Conservation (phyloP, 2,329 filamentous ascomycete species). For the Aspergillus melleus region DNA sequence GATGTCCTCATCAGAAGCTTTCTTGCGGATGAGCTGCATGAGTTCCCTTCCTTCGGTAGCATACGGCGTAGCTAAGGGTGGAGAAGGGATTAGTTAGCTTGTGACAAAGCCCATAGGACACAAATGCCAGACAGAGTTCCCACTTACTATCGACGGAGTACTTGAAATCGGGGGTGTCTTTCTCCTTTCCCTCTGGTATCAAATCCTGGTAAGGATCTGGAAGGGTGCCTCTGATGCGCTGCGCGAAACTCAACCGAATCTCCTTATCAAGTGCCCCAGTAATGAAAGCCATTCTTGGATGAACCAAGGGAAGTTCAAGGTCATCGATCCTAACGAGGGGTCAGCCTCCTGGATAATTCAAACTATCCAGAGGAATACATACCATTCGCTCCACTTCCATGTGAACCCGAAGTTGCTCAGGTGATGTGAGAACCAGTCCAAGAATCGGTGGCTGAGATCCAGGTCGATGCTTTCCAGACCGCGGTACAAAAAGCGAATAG, state of each 20-base stretch:
- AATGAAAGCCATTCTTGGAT: constrained; percentile 93
- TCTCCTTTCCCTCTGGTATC: constrained; percentile 84
- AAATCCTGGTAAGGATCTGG: constrained; percentile 78
- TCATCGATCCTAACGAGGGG: constrained; percentile 66
- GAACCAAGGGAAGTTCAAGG: constrained; percentile 70
- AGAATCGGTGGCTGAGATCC: constrained; percentile 80
- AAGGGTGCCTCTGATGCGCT: constrained; percentile 90
- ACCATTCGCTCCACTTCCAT: constrained; percentile 99
- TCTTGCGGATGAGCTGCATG: constrained; percentile 74
- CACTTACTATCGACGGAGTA: constrained; percentile 71
- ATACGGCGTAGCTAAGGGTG: constrained; percentile 68
- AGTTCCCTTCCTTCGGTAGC: constrained; percentile 81
- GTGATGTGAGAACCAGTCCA: constrained; percentile 98
- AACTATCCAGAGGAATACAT: constrained; percentile 26
- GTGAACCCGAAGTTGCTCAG: constrained; percentile 98
- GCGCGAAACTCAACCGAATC: constrained; percentile 92
- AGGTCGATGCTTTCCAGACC: constrained; percentile 81
- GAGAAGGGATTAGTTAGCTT: not conserved
- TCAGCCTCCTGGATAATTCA: not conserved
- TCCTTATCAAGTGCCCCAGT: constrained; percentile 90
- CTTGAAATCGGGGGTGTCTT: constrained; percentile 95
- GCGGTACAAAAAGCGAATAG: constrained; percentile 87
- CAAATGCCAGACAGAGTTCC: not conserved
- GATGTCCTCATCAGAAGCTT: constrained; percentile 83
- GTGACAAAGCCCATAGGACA: not conserved